phyloP scores from a whole-genome alignment of 805 yeast species.

The Candida sakaeoensis region DNA sequence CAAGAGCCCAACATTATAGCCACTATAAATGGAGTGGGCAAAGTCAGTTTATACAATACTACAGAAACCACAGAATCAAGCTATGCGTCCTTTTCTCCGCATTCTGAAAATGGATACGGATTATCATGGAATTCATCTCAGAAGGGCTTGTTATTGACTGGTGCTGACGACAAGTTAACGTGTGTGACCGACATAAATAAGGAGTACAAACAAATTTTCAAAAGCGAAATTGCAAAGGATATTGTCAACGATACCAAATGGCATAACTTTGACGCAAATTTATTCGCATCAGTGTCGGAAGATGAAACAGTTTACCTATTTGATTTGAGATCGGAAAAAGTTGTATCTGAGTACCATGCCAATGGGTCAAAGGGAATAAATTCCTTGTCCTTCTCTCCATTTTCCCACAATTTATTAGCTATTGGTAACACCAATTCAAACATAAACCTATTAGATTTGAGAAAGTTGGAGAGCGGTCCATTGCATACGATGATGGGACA shows the following conservation, averaged over 20 bases:
- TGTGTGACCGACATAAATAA: constrained; percentile 54
- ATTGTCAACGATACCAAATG: constrained; percentile 77
- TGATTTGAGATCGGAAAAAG: constrained; percentile 45
- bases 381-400: constrained; percentile 61
- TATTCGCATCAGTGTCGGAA: constrained; percentile 74
- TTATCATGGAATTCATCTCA: constrained; percentile 57
- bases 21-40: constrained; percentile 67
- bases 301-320: constrained; percentile 53
- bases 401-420: constrained; percentile 57
- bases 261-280: constrained; percentile 49
- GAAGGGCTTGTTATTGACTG: constrained; percentile 51
- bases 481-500: constrained; percentile 81
- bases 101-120: constrained; percentile 71
- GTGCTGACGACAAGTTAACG: constrained; percentile 63
- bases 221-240: constrained; percentile 39
- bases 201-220: constrained; percentile 11
- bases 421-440: constrained; percentile 69
- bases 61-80: constrained; percentile 20
- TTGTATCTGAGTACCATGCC: constrained; percentile 23
- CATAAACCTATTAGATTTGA: constrained; percentile 60
- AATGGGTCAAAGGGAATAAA: constrained; percentile 46
- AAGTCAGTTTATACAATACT: constrained; percentile 51
- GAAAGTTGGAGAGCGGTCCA: constrained; percentile 40
- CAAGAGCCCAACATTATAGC: constrained; percentile 53
- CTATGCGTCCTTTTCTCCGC: constrained; percentile 42